These are phyloP conservation scores for Podila clonocystis DNA, from an alignment of 192 early-diverging fungal species.

Conservation along the genomic window DNA sequence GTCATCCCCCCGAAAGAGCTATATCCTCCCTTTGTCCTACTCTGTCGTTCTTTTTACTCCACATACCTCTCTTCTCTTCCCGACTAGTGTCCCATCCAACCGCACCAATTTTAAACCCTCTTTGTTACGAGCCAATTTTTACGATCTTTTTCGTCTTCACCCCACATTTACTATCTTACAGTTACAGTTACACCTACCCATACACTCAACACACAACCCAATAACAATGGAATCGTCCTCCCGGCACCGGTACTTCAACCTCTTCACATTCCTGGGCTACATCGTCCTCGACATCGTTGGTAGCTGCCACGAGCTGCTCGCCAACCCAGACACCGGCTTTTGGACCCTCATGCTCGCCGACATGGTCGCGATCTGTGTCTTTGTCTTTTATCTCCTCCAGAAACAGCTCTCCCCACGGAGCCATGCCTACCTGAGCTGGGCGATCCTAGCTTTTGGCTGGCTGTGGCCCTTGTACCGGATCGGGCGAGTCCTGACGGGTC, in stretches of 20 bases:
- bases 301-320: background rate
- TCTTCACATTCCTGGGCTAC: slow-evolving; percentile 1
- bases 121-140: background rate
- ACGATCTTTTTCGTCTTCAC: background rate
- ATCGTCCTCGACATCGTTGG: background rate
- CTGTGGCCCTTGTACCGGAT: no score
- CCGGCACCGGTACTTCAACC: background rate
- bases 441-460: no score
- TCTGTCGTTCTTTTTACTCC: background rate
- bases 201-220: no score
- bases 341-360: background rate
- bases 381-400: background rate
- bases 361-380: slow-evolving; percentile 2
- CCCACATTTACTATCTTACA: background rate
- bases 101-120: background rate
- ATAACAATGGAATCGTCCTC: background rate
- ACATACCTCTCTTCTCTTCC: background rate
- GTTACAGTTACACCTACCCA: background rate
- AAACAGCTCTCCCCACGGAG: no score
- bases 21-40: background rate
- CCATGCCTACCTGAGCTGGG: no score
- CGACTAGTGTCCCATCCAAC: background rate
- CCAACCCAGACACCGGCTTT: background rate
- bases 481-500: no score
- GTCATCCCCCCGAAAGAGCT: no score